These are phyloP conservation scores for Dictyostelium brefeldianum DNA, from an alignment of 78 protist species.

Conservation along the genomic window DNA sequence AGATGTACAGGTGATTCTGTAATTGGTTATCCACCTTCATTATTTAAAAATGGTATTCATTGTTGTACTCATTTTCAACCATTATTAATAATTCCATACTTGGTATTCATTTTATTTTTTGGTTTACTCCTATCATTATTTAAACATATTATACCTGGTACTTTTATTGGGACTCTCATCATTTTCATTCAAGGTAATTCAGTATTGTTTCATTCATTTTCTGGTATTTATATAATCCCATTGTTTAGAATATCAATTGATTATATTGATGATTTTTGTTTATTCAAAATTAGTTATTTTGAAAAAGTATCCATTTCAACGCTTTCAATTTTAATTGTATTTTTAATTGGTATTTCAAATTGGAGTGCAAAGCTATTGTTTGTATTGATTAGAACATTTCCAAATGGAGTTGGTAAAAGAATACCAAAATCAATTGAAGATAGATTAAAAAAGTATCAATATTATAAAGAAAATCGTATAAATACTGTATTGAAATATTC, in stretches of 20 bases:
- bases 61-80: neutral
- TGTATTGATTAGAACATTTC: neutral
- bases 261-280: neutral
- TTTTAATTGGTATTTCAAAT: neutral
- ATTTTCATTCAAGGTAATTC: neutral
- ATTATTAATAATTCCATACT: neutral
- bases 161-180: neutral
- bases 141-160: neutral
- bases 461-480: neutral
- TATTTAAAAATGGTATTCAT: neutral
- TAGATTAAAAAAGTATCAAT: neutral
- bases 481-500: neutral
- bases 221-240: neutral
- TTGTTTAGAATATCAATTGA: constrained; percentile 10
- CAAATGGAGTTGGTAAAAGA: neutral
- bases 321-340: neutral
- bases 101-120: neutral
- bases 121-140: neutral
- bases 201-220: neutral
- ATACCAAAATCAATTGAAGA: neutral
- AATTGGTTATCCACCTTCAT: neutral
- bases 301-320: neutral
- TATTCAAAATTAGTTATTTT: neutral
- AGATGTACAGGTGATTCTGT: neutral
- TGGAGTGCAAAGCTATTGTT: neutral